Base-by-base conservation (phyloP, 2,329 filamentous ascomycete genomes). In the Cryoendolithus antarcticus region DNA sequence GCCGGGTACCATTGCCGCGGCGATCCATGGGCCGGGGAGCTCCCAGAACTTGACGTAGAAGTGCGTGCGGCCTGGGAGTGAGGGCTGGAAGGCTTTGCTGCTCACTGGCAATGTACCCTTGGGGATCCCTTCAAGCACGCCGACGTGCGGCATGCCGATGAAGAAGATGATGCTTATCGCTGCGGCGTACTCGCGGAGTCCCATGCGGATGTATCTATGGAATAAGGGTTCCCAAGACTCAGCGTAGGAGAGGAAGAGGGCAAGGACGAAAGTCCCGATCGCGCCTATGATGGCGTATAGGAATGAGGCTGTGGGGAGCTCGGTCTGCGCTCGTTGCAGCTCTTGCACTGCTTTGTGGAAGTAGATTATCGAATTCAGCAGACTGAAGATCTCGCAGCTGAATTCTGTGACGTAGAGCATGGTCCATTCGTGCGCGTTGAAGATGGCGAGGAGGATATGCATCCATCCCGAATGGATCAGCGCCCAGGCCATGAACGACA, bases 341-440 rank as follows among this genome's bases (percentile, higher is more conserved):
- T 80, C 77, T 52, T 79, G 74, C 28, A 76, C 66, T 2, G 75
- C 75, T 56, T 80, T 80, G 57, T 79, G 71, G 50, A 81, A 77
- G 57, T 80, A 81, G 47, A 80, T 80, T 42, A 80, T 70, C 48
- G 73, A 77, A 57, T 80, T 80, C 21, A 80, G 61, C 6, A 81
- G 64, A 2, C 74, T 76, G 53, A 80, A 80, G 39, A 80, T 77
- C 53, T 80, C 77, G 32, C 72, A 75, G 43, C 69, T 76, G 55
- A 80, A 80, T 12, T 70, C 74, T 2, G 77, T 81, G 35, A 81
- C 77, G 55, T 80, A 80, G 48, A 72, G 67, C 77, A 80, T 81
- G 0, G 76, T 80, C 72, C 75, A 80, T 56, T 80, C 75, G 51
- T 80, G 75, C 3, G 75, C 76, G 55, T 80, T 80, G 57, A 80